A percentile compares a stretch with the other conserved stretches of the same genome.
phyloP scores from a whole-genome alignment of 2,329 filamentous ascomycete genomes.

The Colletotrichum lupini region DNA sequence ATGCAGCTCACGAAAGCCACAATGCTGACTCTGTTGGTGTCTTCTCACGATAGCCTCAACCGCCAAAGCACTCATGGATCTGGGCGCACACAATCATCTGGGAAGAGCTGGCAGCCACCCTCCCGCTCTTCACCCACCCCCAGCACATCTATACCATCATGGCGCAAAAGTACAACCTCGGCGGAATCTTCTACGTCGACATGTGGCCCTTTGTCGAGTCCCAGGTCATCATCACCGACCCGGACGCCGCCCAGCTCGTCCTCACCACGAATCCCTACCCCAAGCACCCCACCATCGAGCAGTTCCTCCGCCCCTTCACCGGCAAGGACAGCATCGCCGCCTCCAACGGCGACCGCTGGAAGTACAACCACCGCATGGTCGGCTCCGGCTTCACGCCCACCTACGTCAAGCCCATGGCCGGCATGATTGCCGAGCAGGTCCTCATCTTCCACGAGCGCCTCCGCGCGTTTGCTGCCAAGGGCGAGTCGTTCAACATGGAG shows the following conservation, averaged over 20 bases:
- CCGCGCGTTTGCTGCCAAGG: slow-evolving; percentile 24
- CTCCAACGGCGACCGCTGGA: slow-evolving; percentile 43
- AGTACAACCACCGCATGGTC: slow-evolving; percentile 42
- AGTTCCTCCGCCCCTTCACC: slow-evolving; percentile 39
- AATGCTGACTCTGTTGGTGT: neutral
- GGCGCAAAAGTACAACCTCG: slow-evolving; percentile 39
- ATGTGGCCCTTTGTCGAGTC: slow-evolving; percentile 43
- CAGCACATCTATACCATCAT: slow-evolving; percentile 40
- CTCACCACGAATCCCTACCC: slow-evolving; percentile 39
- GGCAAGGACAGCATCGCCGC: slow-evolving; percentile 39
- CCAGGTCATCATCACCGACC: slow-evolving; percentile 42
- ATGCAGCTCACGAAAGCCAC: neutral
- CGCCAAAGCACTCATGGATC: slow-evolving; percentile 37
- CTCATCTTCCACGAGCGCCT: slow-evolving; percentile 39
- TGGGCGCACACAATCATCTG: slow-evolving; percentile 39
- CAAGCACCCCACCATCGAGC: slow-evolving; percentile 32
- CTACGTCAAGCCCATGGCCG: slow-evolving; percentile 40
- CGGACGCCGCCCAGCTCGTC: slow-evolving; percentile 40
- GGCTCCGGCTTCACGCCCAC: slow-evolving; percentile 43
- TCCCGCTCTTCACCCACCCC: slow-evolving; percentile 40
- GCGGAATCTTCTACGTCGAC: slow-evolving; percentile 47
- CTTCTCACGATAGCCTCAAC: slow-evolving; percentile 1
- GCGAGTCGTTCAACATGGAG: slow-evolving; percentile 39
- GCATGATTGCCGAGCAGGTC: slow-evolving; percentile 41
- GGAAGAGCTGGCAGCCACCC: slow-evolving; percentile 24